Evolutionary conservation across 441 rosid genomes (phyloP).

Genomic region (Populus hybrid): DNA sequence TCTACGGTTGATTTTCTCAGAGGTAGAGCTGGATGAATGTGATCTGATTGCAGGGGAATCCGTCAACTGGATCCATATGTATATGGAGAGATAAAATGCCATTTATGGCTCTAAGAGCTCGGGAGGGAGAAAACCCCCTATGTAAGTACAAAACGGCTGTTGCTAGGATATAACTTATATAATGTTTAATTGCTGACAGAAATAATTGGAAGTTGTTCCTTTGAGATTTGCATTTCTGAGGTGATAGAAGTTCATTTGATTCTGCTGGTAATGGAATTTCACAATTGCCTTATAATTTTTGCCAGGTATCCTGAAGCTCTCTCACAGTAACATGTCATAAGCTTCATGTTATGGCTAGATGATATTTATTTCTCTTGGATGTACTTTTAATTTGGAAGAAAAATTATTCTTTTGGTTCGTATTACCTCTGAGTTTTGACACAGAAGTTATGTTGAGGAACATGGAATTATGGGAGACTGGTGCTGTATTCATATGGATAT

Average conservation of each 20-base stretch:
- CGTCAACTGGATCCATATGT: conserved; percentile 35
- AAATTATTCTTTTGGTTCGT: not conserved
- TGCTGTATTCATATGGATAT: not conserved
- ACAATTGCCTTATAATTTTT: conserved; percentile 19
- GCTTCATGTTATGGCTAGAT: conserved; percentile 1
- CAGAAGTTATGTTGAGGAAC: not conserved
- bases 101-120: conserved; percentile 36
- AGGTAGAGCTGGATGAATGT: conserved; percentile 19
- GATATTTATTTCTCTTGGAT: not conserved
- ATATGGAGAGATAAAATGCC: conserved; percentile 39
- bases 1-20: conserved; percentile 33
- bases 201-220: conserved; percentile 37
- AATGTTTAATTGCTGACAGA: conserved; percentile 27
- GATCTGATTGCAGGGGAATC: conserved; percentile 27
- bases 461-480: too few relatives aligned
- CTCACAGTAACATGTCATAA: not conserved
- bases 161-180: conserved; percentile 30
- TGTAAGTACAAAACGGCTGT: conserved; percentile 53
- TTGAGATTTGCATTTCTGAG: conserved; percentile 33
- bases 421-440: not conserved
- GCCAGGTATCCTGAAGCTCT: not conserved
- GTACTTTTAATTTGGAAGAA: not conserved
- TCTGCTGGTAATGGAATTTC: conserved; percentile 19
- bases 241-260: conserved; percentile 26
- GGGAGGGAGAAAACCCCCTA: conserved; percentile 28